These are phyloP conservation scores for Talaromyces rugulosus DNA, from an alignment of 2,329 filamentous ascomycete genomes.

Conservation along the genomic window DNA sequence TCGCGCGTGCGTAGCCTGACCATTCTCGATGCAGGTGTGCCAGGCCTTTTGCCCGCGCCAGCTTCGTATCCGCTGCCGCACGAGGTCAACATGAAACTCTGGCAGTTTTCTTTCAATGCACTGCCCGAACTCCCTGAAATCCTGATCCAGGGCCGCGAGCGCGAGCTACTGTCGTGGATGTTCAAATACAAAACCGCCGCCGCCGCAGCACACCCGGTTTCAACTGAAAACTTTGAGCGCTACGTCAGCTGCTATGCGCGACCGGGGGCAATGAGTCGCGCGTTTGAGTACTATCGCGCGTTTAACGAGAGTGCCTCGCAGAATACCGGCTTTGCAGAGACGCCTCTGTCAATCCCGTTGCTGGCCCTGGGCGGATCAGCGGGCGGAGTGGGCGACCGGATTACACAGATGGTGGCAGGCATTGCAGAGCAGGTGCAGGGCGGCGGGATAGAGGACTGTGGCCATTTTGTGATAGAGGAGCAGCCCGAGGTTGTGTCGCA, in stretches of 20 bases:
- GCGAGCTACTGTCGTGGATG: conserved; percentile 22
- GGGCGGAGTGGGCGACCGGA: conserved; percentile 1
- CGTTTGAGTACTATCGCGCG: conserved; percentile 24
- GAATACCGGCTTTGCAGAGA: conserved; percentile 19
- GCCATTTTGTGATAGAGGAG: conserved; percentile 24
- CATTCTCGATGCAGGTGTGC: conserved; percentile 19
- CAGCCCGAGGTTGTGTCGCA: conserved; percentile 18
- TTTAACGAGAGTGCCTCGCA: conserved; percentile 19
- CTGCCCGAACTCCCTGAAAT: conserved; percentile 24
- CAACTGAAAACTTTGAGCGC: conserved; percentile 13
- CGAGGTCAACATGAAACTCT: conserved; percentile 19
- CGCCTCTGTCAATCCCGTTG: conserved; percentile 14
- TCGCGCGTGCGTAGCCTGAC: conserved; percentile 20
- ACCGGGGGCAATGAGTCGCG: conserved; percentile 22
- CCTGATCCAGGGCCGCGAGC: conserved; percentile 18
- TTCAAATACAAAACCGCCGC: conserved; percentile 20
- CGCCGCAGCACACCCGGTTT: conserved; percentile 9
- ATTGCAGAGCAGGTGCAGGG: conserved; percentile 19
- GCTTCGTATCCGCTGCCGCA: conserved; percentile 17
- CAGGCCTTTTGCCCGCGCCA: conserved; percentile 16
- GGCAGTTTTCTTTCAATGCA: conserved; percentile 25
- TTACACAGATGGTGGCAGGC: conserved; percentile 14
- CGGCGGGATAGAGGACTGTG: conserved; percentile 20
- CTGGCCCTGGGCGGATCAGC: neutral
- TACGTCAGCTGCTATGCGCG: conserved; percentile 21